Evolutionary conservation across 2,329 filamentous ascomycete species (phyloP).

Genomic region (Neoscytalidium dimidiatum): DNA sequence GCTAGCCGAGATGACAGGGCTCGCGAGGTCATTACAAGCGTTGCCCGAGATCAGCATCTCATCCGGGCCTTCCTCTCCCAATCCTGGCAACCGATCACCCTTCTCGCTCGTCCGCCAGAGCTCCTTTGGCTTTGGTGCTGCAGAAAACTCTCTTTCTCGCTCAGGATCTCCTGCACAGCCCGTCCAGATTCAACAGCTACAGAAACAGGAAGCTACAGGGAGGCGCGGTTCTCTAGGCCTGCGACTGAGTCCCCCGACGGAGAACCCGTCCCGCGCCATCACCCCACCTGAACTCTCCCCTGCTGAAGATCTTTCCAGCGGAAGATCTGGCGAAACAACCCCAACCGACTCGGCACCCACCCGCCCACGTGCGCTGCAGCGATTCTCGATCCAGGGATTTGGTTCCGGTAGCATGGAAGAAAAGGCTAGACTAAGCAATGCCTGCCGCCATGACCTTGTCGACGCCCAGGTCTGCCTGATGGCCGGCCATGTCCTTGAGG

Average conservation of each 20-base stretch:
- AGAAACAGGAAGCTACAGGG: slow-evolving; percentile 18
- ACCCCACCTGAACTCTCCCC: slow-evolving; percentile 48
- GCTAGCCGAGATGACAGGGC: slow-evolving; percentile 49
- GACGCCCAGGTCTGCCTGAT: slow-evolving; percentile 68
- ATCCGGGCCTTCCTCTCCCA: not conserved
- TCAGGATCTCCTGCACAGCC: slow-evolving; percentile 9
- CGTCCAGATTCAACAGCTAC: slow-evolving; percentile 7
- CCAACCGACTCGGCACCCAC: slow-evolving; percentile 27
- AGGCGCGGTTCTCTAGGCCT: not conserved
- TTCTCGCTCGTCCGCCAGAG: slow-evolving; percentile 18
- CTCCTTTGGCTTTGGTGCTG: slow-evolving; percentile 13
- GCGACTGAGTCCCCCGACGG: not conserved
- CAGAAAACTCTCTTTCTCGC: not conserved
- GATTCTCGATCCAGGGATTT: slow-evolving; percentile 67
- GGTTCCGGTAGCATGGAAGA: slow-evolving; percentile 66
- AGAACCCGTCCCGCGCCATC: slow-evolving; percentile 33
- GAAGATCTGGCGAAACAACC: slow-evolving; percentile 16
- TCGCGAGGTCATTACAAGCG: slow-evolving; percentile 51
- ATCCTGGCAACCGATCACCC: not conserved
- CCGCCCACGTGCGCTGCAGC: slow-evolving; percentile 56
- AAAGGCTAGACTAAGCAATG: slow-evolving; percentile 76
- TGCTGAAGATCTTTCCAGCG: slow-evolving; percentile 4
- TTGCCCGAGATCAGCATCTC: slow-evolving; percentile 65
- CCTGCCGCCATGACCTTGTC: slow-evolving; percentile 79
- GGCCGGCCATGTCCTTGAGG: slow-evolving; percentile 87